Conservation (phyloP, 345 rosid species). For the Eucalyptus camaldulensis region DNA sequence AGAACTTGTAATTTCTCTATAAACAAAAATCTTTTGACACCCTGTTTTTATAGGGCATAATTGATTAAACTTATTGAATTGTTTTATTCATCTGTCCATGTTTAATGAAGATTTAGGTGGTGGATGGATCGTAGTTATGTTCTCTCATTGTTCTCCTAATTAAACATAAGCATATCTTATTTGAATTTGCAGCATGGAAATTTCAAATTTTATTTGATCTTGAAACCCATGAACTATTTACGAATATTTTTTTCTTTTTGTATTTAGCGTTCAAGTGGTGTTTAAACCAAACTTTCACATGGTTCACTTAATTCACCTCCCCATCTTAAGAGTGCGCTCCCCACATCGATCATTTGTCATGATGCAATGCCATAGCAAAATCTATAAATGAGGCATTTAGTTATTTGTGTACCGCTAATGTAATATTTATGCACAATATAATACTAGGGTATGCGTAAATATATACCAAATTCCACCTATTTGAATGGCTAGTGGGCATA, state of each 20-base stretch:
- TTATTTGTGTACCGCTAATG: no score
- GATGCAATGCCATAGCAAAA: no score
- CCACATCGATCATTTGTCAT: no score
- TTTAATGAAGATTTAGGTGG: background rate
- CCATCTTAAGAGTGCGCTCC: no score
- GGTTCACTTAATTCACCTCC: no score
- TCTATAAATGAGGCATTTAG: no score
- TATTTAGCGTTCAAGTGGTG: background rate
- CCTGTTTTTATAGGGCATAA: background rate
- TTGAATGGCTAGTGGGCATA: no score
- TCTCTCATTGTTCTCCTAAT: background rate
- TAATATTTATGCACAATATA: no score
- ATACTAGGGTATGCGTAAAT: no score
- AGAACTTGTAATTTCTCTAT: background rate
- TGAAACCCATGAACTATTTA: background rate
- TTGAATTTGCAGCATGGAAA: background rate
- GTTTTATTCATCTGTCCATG: background rate
- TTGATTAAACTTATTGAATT: background rate
- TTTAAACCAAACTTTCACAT: background rate
- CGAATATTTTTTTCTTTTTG: background rate
- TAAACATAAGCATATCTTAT: background rate
- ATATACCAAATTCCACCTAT: no score
- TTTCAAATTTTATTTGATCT: background rate
- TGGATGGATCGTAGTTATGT: background rate
- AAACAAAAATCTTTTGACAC: background rate